Base-by-base conservation (phyloP, 2,329 filamentous ascomycete genomes). In the Aspergillus ruber region DNA sequence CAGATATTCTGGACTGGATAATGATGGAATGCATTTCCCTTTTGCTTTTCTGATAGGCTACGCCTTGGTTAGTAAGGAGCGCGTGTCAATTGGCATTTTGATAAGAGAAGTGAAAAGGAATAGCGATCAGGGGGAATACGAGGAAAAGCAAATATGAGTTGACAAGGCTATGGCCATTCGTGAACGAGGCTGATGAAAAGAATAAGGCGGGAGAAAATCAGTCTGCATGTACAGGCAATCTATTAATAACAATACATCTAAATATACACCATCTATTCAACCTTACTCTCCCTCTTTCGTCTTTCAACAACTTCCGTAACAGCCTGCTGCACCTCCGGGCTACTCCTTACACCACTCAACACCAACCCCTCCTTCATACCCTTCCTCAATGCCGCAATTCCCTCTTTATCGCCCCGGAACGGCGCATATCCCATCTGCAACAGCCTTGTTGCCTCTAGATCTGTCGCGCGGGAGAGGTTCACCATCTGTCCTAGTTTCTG, bases 341-440 rank as follows among this genome's bases (percentile, higher is more conserved):
- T 87, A 42, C 80, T 82, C 55, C 82, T 79, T 50, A 94, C 86
- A 12, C 84, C 90, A 62, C 94, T 94, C 66, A 94, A 83, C 44
- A 96, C 83, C 56, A 97, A 74, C 79, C 89, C 95, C 60, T 93
- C 88, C 68, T 84, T 86, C 70, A 96, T 80, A 59, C 85, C 86
- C 36, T 78, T 77, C 52, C 83, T 79, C 60, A 94, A 70, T 50
- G 81, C 82, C 40, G 74, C 74, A 42, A 85, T 72, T n/a, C 75
- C 76, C 51, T 80, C 77, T 32, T 78, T 71, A 60, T 94, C 85
- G n/a, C 83, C 84, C 44, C 77, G 81, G 67, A 90, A 96, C 0
- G 91, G 91, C 45, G 83, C 82, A 66, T 90, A 79, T 60, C 94
- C 89, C 65, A 95, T 75, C 42, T 85, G 83, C 63, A 95, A 71